These are phyloP conservation scores for Naganishia cerealis DNA, from an alignment of 1,284 basidiomycete species.

Conservation along the genomic window DNA sequence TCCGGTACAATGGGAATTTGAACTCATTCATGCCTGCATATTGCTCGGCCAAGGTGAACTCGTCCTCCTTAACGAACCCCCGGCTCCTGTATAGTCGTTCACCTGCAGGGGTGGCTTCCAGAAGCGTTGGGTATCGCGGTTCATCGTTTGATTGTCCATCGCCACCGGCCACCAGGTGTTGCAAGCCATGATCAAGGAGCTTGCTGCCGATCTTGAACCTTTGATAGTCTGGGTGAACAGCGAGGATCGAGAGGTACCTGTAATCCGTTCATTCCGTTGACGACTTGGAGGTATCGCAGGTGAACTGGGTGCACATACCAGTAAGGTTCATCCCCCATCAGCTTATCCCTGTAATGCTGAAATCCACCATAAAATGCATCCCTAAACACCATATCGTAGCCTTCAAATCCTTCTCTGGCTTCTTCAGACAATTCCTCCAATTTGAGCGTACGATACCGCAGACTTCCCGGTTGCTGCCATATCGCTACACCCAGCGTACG, in stretches of 20 bases:
- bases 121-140: conserved; percentile 6
- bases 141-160: neutral
- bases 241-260: conserved; percentile 28
- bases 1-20: conserved; percentile 20
- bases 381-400: conserved; percentile 22
- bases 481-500: conserved; percentile 12
- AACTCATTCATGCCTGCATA: conserved; percentile 14
- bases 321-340: conserved; percentile 21
- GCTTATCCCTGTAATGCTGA: conserved; percentile 13
- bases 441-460: conserved; percentile 3
- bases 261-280: neutral
- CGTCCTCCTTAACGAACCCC: conserved; percentile 26
- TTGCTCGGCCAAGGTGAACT: conserved; percentile 16
- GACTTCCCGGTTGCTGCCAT: conserved; percentile 20
- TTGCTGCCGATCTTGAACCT: conserved; percentile 16
- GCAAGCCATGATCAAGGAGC: conserved; percentile 26
- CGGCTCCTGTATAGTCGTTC: conserved; percentile 26
- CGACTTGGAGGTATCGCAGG: neutral
- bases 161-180: neutral
- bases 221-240: conserved; percentile 25
- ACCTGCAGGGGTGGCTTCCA: conserved; percentile 26
- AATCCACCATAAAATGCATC: conserved; percentile 25
- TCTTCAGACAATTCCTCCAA: conserved; percentile 14
- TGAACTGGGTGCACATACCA: conserved; percentile 8
- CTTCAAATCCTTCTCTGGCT: conserved; percentile 12